Base-by-base conservation (phyloP, 2,329 filamentous ascomycete species). In the Curvularia verruculosa region DNA sequence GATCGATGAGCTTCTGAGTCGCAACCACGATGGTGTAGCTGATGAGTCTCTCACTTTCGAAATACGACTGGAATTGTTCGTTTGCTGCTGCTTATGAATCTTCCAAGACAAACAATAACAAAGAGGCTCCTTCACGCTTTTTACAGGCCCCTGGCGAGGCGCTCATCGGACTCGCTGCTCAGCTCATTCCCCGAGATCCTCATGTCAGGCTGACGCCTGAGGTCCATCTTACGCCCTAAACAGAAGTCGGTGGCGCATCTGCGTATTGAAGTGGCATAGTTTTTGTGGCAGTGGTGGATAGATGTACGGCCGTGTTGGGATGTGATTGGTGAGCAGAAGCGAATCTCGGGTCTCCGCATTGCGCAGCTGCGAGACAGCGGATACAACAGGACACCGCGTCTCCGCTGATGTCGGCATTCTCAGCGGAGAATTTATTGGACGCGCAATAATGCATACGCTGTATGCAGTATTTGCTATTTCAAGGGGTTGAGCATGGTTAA, bases 301-400 rank as follows among this genome's bases (percentile, higher is more conserved):
- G 46, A 37, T 18, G 21, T 18, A 29, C 21, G 26, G 29, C n/a
- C 29, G 44, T 47, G 44, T 13, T 34, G 12, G 13, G 18, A 19
- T 23, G 28, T 47, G 44, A 47, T 47, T 47, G 44, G 29, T 23
- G 18, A 21, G 8, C 21, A 18, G 15, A 26, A 13, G 46, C 46
- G 36, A 39, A 13, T 49, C 46, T 49, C 46, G 46, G 46, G 21
- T 49, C 46, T 49, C 46, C 46, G 46, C 46, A 49, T 12, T 26
- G 43, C n/a, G 24, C 43, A 29, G n/a, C 18, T 45, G 43, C 43
- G 46, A 26, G 21, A 49, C 23, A 26, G 23, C 46, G 21, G 46
- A 10, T 23, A 34, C 21, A 31, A 24, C 21, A 36, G 8, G 39
- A 39, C 21, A 39, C 34, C 23, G 46, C 19, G 13, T 37, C 31